Evolutionary conservation across 805 yeast genomes (phyloP).

Genomic region (Candida peoriensis): DNA sequence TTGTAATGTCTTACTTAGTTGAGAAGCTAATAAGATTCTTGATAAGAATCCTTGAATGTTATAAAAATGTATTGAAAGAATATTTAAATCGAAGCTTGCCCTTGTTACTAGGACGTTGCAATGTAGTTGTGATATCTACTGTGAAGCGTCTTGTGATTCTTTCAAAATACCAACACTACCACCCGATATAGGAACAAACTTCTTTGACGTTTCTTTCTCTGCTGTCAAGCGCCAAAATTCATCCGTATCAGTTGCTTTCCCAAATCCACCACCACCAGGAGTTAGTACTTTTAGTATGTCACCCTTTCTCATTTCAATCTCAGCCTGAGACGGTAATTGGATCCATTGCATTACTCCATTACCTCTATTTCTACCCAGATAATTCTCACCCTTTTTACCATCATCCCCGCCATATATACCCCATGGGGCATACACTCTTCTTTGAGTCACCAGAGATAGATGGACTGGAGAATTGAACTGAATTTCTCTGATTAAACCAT

Average conservation of each 20-base stretch:
- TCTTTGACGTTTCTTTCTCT: slow-evolving; percentile 1
- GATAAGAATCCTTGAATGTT: no score
- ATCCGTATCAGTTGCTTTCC: slow-evolving; percentile 27
- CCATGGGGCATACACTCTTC: slow-evolving; percentile 50
- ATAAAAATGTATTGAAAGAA: no score
- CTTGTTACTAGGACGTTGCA: neutral
- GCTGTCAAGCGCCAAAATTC: slow-evolving; percentile 22
- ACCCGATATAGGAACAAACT: slow-evolving; percentile 20
- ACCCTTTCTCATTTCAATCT: slow-evolving; percentile 31
- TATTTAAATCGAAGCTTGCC: no score
- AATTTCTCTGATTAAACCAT: slow-evolving; percentile 46
- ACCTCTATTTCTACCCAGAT: slow-evolving; percentile 29
- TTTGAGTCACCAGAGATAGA: slow-evolving; percentile 42
- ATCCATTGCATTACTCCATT: slow-evolving; percentile 29
- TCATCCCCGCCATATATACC: slow-evolving; percentile 50
- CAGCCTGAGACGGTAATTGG: slow-evolving; percentile 29
- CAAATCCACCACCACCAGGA: slow-evolving; percentile 45
- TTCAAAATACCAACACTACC: slow-evolving; percentile 18
- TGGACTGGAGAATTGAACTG: slow-evolving; percentile 38
- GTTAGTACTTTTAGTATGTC: slow-evolving; percentile 33
- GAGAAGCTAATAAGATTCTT: no score
- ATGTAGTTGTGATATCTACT: slow-evolving; percentile 6
- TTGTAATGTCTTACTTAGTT: no score
- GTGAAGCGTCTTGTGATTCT: slow-evolving; percentile 17
- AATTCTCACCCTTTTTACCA: slow-evolving; percentile 44